Evolutionary conservation across 164 flowering plant genomes (phyloP).

Genomic region (Cinnamomum micranthum): DNA sequence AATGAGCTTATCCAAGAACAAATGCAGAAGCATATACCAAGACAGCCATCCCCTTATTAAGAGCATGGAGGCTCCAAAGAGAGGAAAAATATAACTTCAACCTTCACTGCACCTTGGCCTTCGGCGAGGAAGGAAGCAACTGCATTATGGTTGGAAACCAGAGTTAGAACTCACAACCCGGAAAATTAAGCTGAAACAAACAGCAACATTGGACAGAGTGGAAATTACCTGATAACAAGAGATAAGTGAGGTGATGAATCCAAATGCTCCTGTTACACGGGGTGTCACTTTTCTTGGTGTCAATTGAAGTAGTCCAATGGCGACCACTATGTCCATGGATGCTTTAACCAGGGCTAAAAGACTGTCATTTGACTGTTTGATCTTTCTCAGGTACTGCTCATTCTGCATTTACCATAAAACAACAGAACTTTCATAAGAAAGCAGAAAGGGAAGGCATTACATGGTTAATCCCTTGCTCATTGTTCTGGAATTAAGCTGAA

Average conservation of each 20-base stretch:
- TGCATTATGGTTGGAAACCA: neutral
- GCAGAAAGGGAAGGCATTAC: neutral
- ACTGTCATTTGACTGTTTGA: conserved; percentile 72
- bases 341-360: conserved; percentile 69
- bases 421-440: neutral
- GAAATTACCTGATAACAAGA: conserved; percentile 89
- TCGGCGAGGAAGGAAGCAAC: conserved; percentile 13
- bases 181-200: neutral
- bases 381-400: conserved; percentile 60
- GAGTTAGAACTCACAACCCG: neutral
- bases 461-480: neutral
- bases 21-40: neutral
- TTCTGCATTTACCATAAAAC: conserved; percentile 42
- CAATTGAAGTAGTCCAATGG: conserved; percentile 87
- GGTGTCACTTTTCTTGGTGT: conserved; percentile 92
- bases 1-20: neutral
- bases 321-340: conserved; percentile 75
- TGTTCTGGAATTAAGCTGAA: neutral
- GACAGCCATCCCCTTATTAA: neutral
- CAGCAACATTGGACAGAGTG: neutral
- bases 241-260: conserved; percentile 79
- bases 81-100: neutral
- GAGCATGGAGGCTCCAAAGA: neutral
- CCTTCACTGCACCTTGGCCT: conserved; percentile 10
- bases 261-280: conserved; percentile 90